These are phyloP conservation scores for Rhamnella rubrinervis DNA, from an alignment of 331 rosid species.

Conservation along the genomic window DNA sequence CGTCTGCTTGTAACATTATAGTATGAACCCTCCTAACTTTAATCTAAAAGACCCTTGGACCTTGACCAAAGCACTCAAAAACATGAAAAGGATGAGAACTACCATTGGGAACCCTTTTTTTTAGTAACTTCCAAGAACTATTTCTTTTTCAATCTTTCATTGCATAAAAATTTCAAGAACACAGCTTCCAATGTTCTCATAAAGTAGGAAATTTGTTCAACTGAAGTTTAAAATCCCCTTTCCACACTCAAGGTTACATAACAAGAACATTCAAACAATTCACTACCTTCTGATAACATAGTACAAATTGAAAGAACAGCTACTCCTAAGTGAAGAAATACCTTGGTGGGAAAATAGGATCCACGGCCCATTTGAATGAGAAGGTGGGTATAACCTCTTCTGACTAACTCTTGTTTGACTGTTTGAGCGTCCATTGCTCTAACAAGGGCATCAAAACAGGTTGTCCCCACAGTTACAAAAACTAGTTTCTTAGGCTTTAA, in stretches of 20 bases:
- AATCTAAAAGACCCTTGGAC: background rate
- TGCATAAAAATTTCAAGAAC: background rate
- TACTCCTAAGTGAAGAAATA: slow-evolving; percentile 9
- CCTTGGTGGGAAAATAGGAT: slow-evolving; percentile 69
- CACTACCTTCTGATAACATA: background rate
- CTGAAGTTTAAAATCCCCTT: background rate
- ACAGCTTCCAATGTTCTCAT: background rate
- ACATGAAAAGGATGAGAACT: background rate
- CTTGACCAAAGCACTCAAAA: background rate
- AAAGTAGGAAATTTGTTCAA: background rate
- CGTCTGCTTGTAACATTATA: background rate
- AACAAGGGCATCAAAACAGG: slow-evolving; percentile 75
- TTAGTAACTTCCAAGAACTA: background rate
- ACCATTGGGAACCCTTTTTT: background rate
- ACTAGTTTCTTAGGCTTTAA: slow-evolving; percentile 38
- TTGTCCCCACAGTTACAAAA: slow-evolving; percentile 79
- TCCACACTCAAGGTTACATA: background rate
- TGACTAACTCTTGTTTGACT: slow-evolving; percentile 42
- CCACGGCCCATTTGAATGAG: slow-evolving; percentile 83
- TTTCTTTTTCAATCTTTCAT: background rate
- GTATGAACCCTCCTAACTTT: too few species aligned
- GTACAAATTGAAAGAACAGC: too few species aligned
- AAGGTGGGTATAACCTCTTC: slow-evolving; percentile 65
- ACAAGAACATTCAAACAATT: background rate
- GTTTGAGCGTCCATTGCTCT: slow-evolving; percentile 40